Base-by-base conservation (phyloP, 2,329 filamentous ascomycete species). In the Didymella lethalis region DNA sequence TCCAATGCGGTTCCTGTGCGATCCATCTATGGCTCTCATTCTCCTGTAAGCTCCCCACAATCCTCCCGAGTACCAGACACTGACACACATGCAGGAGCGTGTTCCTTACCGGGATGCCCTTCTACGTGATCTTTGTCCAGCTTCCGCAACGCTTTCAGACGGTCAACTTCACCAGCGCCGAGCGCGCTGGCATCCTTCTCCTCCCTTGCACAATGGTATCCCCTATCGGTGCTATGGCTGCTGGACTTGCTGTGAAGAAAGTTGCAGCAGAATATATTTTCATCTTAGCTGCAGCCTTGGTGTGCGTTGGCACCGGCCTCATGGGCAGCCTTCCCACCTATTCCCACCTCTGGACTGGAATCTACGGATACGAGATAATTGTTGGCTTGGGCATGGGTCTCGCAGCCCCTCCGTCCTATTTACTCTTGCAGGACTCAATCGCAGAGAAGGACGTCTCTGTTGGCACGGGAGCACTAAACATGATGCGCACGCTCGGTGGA, bases 111-210 rank as follows among this genome's bases (percentile, higher is more conserved):
- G 73, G 71, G 4, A 66, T 74, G 64, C 69, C 71, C 0, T 74
- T 71, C 54, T 70, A 68, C 26, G 65, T 66, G 20, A 61, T 67
- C 7, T 69, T 74, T 47, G 68, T 75, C 8, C 69, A 74, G 32
- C 63, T 75, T 23, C 73, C 72, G 0, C 71, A 74, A 49, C 73
- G 72, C 49, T 75, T 75, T 34, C 73, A 75, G 53, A 63, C 54
- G 16, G 72, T 74, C 8, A 75, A 75, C 28, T 65, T 70, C 34
- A 71, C 64, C 6, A 70, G 63, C 34, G 71, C 73, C 18, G 70
- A 72, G 38, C 64, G 68, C 25, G 66, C 73, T 2, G 72, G 71
- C 3, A 73, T 75, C 4, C 63, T 72, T 18, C 66, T 75, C 5
- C 62, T 75, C 11, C 69, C 73, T 2, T 55, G 68, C 16, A 70